Conservation (phyloP, 768 basidiomycete genomes). For the Glaciozyma martinii region DNA sequence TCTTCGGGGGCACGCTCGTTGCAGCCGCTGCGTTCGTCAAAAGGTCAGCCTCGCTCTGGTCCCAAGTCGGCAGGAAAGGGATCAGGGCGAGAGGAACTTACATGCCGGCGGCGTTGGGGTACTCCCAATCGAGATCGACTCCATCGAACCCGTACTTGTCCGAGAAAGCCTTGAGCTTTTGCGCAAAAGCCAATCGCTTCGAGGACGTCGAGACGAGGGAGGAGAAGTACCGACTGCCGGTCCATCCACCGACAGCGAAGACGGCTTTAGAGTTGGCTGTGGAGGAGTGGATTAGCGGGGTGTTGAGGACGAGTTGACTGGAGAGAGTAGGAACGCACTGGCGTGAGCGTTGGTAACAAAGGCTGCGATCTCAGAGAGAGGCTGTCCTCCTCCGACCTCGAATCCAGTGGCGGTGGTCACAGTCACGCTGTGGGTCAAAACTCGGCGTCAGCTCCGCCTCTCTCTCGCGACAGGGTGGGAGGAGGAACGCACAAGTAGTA, state of each 20-base stretch:
- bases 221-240: slow-evolving; percentile 70
- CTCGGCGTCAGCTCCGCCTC: background rate
- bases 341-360: slow-evolving; percentile 17
- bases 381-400: slow-evolving; percentile 5
- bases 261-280: slow-evolving; percentile 52
- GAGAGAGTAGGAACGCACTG: background rate
- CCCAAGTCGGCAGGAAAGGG: background rate
- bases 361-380: background rate
- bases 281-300: background rate
- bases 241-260: slow-evolving; percentile 87
- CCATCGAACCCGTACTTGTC: slow-evolving; percentile 60
- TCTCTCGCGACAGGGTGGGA: background rate
- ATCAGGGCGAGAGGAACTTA: background rate
- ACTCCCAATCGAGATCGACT: slow-evolving; percentile 71
- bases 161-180: slow-evolving; percentile 55
- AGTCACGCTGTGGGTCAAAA: background rate
- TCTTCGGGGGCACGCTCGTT: slow-evolving; percentile 56
- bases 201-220: slow-evolving; percentile 50
- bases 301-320: background rate
- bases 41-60: background rate
- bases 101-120: slow-evolving; percentile 49
- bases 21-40: slow-evolving; percentile 35
- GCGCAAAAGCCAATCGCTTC: slow-evolving; percentile 51
- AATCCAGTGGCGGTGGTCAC: slow-evolving; percentile 14
- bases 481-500: slow-evolving; percentile 14